A percentile compares a stretch with the other conserved stretches of the same genome.
Conservation (phyloP, 176 grass and related monocot species). For the Alopecurus myosuroides region DNA sequence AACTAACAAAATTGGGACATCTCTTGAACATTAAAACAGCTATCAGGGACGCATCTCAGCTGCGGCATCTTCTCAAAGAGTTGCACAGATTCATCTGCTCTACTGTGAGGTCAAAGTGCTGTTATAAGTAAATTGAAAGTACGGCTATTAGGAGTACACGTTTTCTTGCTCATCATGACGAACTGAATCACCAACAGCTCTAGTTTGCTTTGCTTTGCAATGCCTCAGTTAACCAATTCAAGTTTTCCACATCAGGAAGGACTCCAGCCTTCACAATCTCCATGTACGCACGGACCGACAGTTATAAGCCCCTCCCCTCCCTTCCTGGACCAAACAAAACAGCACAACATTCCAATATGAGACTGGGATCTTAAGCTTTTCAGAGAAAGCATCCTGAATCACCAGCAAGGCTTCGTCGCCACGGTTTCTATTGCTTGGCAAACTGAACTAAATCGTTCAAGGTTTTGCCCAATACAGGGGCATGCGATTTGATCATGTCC, state of each 20-base stretch:
- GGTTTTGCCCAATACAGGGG: conserved; percentile 11
- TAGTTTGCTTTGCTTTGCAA: conserved; percentile 40
- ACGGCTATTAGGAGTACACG: conserved; percentile 34
- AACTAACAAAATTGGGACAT: conserved; percentile 37
- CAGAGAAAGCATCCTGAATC: conserved; percentile 29
- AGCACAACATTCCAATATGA: conserved; percentile 37
- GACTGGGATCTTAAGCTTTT: conserved; percentile 19
- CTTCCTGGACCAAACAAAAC: conserved; percentile 32
- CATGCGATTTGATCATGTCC: conserved; percentile 41
- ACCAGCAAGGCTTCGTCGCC: conserved; percentile 43
- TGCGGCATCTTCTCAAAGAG: conserved; percentile 43
- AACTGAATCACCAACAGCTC: conserved; percentile 46
- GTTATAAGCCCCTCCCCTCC: conserved; percentile 26
- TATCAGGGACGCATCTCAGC: conserved; percentile 28
- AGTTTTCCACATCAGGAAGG: conserved; percentile 46
- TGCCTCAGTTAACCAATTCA: conserved; percentile 46
- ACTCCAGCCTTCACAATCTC: conserved; percentile 53
- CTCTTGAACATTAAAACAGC: conserved; percentile 42
- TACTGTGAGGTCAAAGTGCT: conserved; percentile 22
- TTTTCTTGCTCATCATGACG: conserved; percentile 45
- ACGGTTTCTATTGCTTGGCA: conserved; percentile 1
- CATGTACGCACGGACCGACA: conserved; percentile 24
- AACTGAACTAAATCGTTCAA: conserved; percentile 19
- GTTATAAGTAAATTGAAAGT: conserved; percentile 53
- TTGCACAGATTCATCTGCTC: conserved; percentile 33